A percentile compares a stretch with the other conserved stretches of the same genome.
Evolutionary conservation across 306 rosid species (phyloP).

Genomic region (Boehmeria nivea): DNA sequence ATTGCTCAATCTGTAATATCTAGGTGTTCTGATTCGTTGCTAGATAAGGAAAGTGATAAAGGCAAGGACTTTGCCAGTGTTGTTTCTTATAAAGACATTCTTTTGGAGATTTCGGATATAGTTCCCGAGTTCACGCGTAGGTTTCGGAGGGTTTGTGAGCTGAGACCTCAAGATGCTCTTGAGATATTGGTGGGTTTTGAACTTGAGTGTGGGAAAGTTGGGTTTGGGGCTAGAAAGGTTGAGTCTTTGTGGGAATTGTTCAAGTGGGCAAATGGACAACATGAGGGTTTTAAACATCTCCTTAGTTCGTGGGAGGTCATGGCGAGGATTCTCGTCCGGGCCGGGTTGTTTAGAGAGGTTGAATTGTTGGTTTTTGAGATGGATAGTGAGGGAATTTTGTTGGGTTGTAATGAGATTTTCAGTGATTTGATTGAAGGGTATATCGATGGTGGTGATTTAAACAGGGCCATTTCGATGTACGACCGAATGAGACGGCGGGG

Average conservation of each 20-base stretch:
- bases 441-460: constrained; percentile 43
- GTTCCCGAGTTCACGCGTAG: constrained; percentile 55
- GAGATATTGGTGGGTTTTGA: constrained; percentile 50
- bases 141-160: constrained; percentile 42
- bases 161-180: constrained; percentile 51
- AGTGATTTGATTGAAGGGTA: constrained; percentile 44
- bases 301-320: constrained; percentile 51
- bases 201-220: constrained; percentile 29
- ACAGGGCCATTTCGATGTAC: constrained; percentile 46
- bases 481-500: constrained; percentile 34
- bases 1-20: constrained; percentile 43
- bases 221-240: constrained; percentile 44
- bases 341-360: constrained; percentile 51
- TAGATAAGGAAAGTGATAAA: constrained; percentile 14
- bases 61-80: constrained; percentile 26
- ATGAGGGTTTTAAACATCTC: constrained; percentile 34
- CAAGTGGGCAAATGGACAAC: constrained; percentile 37
- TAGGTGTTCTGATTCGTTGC: constrained; percentile 20
- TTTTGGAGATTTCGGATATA: constrained; percentile 49
- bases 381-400: constrained; percentile 34
- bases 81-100: constrained; percentile 38
- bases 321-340: constrained; percentile 60
- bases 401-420: constrained; percentile 35
- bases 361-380: constrained; percentile 48
- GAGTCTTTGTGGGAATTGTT: constrained; percentile 58